These are phyloP conservation scores for Neoboletus brunneissimus DNA, from an alignment of 768 basidiomycete species.

Conservation along the genomic window DNA sequence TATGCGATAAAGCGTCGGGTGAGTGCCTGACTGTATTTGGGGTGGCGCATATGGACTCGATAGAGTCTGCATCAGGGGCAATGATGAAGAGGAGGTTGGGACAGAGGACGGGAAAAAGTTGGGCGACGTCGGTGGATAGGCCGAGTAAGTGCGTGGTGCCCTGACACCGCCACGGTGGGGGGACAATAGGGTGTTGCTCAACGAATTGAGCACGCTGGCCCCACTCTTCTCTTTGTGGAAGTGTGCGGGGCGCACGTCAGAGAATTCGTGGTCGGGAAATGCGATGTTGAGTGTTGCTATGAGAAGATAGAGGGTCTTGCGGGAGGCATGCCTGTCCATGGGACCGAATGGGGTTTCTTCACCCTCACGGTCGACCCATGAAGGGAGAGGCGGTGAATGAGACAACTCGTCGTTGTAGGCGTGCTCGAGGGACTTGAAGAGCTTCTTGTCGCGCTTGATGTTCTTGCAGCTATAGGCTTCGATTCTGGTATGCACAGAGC, in stretches of 20 bases:
- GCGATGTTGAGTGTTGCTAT: constrained; percentile 97
- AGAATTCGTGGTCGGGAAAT: constrained; percentile 97
- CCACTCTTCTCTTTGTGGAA: constrained; percentile 80
- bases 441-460: constrained; percentile 93
- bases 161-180: constrained; percentile 63
- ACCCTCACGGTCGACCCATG: constrained; percentile 67
- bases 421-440: constrained; percentile 89
- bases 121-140: constrained; percentile 72
- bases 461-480: constrained; percentile 99
- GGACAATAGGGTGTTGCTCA: constrained; percentile 78
- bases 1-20: constrained; percentile 83
- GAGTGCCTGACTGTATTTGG: constrained; percentile 75
- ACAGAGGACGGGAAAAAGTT: constrained; percentile 76
- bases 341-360: constrained; percentile 89
- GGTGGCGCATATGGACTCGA: constrained; percentile 69
- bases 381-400: constrained; percentile 80
- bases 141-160: constrained; percentile 80
- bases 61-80: constrained; percentile 56
- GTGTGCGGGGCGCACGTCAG: constrained; percentile 83
- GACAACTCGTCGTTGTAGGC: constrained; percentile 77
- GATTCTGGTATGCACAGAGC: constrained; percentile 86
- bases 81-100: constrained; percentile 66
- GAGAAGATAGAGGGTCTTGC: constrained; percentile 93
- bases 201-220: constrained; percentile 76
- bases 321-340: constrained; percentile 76